phyloP scores from a whole-genome alignment of 768 basidiomycete genomes.

The Serendipita sp. region DNA sequence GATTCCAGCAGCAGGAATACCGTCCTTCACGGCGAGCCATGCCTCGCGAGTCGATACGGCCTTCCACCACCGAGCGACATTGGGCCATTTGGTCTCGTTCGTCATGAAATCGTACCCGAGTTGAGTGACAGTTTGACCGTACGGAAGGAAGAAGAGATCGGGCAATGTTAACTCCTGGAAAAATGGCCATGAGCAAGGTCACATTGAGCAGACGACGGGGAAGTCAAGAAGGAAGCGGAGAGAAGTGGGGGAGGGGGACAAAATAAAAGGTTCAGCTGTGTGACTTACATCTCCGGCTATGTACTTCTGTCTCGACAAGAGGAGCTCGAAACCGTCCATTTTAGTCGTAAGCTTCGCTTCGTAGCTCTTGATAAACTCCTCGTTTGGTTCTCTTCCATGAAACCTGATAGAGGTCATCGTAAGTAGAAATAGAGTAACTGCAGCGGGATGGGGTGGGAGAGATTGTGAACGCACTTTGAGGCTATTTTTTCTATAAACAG shows the following conservation, averaged over 20 bases:
- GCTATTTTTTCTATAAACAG: slow-evolving; percentile 34
- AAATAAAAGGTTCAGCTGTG: not conserved
- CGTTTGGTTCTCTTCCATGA: slow-evolving; percentile 6
- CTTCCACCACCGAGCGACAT: slow-evolving; percentile 31
- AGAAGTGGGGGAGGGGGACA: not conserved
- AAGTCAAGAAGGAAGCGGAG: slow-evolving; percentile 6
- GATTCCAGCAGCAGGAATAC: slow-evolving; percentile 6
- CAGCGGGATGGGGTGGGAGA: not conserved
- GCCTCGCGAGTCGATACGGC: slow-evolving; percentile 30
- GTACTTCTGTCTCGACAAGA: slow-evolving; percentile 41
- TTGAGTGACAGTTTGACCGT: slow-evolving; percentile 16
- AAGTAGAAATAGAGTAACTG: not conserved
- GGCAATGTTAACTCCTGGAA: slow-evolving; percentile 33
- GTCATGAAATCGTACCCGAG: slow-evolving; percentile 3
- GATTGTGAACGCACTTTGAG: slow-evolving; percentile 26
- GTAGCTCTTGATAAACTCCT: slow-evolving; percentile 3
- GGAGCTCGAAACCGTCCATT: slow-evolving; percentile 38
- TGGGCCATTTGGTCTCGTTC: slow-evolving; percentile 5
- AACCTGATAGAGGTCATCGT: not conserved
- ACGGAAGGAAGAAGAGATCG: slow-evolving; percentile 43
- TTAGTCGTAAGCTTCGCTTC: slow-evolving; percentile 22
- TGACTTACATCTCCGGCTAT: slow-evolving; percentile 25
- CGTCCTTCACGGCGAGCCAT: slow-evolving; percentile 33
- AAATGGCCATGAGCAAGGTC: not conserved
- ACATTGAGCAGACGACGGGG: slow-evolving; percentile 3